Evolutionary conservation across 805 yeast species (phyloP).

Genomic region (Diddensiella transvaalensis): DNA sequence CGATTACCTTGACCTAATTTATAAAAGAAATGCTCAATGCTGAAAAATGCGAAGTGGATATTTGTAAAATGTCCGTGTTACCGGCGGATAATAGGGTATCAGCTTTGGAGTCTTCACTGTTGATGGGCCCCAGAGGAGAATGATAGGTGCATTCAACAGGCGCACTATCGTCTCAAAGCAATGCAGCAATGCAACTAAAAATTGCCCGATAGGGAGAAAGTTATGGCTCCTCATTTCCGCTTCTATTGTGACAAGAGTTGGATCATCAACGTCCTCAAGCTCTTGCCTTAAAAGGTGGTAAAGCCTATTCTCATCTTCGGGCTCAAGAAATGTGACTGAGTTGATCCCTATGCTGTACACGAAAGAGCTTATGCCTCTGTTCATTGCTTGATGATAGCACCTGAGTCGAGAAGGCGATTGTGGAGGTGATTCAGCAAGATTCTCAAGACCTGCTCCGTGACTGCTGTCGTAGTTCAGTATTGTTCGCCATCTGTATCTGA

Average conservation of each 20-base stretch:
- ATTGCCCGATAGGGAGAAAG: neutral
- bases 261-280: neutral
- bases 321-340: neutral
- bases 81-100: neutral
- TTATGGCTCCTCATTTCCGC: too few species aligned
- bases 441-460: neutral
- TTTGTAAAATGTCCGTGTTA: neutral
- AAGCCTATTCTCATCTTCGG: neutral
- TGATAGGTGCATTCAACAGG: conserved; percentile 1
- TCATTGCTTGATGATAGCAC: neutral
- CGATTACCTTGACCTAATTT: too few species aligned
- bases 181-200: neutral
- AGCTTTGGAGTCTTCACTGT: neutral
- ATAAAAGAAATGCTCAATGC: neutral
- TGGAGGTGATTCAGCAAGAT: neutral
- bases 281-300: neutral
- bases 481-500: conserved; percentile 22
- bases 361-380: neutral
- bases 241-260: too few species aligned
- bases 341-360: neutral
- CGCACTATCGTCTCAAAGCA: neutral
- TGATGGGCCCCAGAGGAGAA: conserved; percentile 2
- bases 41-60: neutral
- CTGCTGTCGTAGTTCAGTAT: conserved; percentile 11
- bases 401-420: neutral